Conservation (phyloP, 257 asterid genomes). For the Nicotiana paniculata region DNA sequence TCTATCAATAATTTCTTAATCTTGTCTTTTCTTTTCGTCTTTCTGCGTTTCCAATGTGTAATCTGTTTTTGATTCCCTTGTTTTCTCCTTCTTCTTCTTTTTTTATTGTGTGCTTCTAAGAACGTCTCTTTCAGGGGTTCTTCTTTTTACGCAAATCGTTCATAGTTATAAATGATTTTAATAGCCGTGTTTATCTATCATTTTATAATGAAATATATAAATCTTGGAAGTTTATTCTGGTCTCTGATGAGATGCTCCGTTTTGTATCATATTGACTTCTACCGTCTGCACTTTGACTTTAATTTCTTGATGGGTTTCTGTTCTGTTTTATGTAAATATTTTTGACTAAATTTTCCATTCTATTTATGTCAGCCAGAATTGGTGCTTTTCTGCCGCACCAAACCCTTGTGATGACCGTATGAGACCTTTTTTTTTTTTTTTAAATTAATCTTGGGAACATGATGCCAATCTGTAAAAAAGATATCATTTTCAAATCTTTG, state of each 20-base stretch:
- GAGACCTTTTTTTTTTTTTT: background rate
- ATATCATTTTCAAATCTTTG: background rate
- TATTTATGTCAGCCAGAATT: background rate
- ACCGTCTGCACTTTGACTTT: background rate
- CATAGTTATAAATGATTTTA: too few species aligned
- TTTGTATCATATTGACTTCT: background rate
- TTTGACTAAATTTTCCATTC: background rate
- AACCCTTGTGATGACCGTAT: background rate
- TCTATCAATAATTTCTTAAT: background rate
- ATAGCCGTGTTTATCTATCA: background rate
- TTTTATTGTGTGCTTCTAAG: background rate
- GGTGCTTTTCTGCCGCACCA: background rate
- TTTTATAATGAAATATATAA: background rate
- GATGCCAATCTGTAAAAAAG: background rate
- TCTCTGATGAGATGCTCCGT: background rate
- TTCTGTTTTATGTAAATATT: background rate
- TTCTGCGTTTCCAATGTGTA: background rate
- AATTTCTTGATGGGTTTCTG: background rate
- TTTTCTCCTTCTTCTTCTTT: too few species aligned
- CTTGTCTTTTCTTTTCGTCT: background rate
- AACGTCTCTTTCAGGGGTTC: background rate
- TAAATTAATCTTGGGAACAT: background rate
- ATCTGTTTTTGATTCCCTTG: background rate
- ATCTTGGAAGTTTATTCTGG: background rate
- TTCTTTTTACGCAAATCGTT: background rate